Evolutionary conservation across 345 rosid genomes (phyloP).

Genomic region (Corchorus olitorius): DNA sequence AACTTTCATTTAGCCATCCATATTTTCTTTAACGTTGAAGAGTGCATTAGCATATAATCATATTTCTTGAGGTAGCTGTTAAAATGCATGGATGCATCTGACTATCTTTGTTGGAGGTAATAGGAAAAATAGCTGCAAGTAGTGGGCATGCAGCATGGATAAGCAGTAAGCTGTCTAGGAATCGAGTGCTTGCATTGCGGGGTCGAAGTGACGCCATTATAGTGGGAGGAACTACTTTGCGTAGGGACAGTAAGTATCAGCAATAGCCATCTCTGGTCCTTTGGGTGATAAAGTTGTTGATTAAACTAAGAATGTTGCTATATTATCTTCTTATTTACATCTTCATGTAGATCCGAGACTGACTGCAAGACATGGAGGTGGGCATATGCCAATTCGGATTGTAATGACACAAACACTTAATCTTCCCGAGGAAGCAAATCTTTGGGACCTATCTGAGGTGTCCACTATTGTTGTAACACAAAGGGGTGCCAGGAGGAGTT

Average conservation of each 20-base stretch:
- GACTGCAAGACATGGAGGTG: slow-evolving; percentile 91
- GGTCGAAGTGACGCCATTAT: slow-evolving; percentile 88
- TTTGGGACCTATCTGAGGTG: slow-evolving; percentile 85
- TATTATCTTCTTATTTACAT: not conserved
- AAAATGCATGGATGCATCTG: not conserved
- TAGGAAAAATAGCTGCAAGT: slow-evolving; percentile 92
- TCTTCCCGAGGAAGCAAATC: slow-evolving; percentile 87
- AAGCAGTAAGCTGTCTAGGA: slow-evolving; percentile 81
- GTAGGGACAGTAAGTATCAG: slow-evolving; percentile 64
- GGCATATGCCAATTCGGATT: slow-evolving; percentile 80
- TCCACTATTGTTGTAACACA: slow-evolving; percentile 86
- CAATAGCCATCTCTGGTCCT: not conserved
- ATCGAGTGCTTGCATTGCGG: slow-evolving; percentile 77
- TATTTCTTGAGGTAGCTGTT: slow-evolving; percentile 1
- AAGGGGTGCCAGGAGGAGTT: slow-evolving; percentile 87
- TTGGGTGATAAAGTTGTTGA: not conserved
- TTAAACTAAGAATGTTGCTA: slow-evolving; percentile 5
- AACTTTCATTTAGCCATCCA: not conserved
- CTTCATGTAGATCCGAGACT: slow-evolving; percentile 69
- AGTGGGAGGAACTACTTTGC: slow-evolving; percentile 93
- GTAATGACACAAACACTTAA: slow-evolving; percentile 81
- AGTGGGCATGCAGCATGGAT: slow-evolving; percentile 97
- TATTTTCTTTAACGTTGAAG: not conserved
- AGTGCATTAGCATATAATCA: not conserved
- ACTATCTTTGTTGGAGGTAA: slow-evolving; percentile 22